Evolutionary conservation across 2,329 filamentous ascomycete genomes (phyloP).

Genomic region (Fusarium sp.): DNA sequence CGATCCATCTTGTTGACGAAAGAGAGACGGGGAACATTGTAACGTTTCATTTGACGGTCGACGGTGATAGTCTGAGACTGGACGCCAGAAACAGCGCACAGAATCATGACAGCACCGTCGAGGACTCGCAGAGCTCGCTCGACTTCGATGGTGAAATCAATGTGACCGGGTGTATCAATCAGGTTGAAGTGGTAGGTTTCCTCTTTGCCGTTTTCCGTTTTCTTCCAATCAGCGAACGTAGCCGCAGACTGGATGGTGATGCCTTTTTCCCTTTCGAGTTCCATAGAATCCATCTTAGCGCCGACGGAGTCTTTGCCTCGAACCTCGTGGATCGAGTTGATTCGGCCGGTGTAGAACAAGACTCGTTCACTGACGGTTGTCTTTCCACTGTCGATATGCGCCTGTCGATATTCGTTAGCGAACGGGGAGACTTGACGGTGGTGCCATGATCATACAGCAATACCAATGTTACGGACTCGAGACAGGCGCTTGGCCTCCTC

Average conservation of each 20-base stretch:
- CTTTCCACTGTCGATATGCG: constrained; percentile 98
- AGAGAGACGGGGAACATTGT: constrained; percentile 93
- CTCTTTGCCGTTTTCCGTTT: constrained; percentile 83
- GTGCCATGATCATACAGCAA: constrained; percentile 72
- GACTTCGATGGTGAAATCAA: constrained; percentile 99
- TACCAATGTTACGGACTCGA: constrained; percentile 94
- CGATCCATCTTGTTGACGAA: constrained; percentile 99
- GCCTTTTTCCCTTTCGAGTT: constrained; percentile 96
- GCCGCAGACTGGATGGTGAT: constrained; percentile 99
- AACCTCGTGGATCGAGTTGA: constrained; percentile 97
- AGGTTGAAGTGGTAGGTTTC: constrained; percentile 97
- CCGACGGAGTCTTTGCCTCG: constrained; percentile 93
- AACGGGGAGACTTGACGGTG: background rate
- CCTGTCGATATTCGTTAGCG: constrained; percentile 60
- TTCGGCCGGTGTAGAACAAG: constrained; percentile 96
- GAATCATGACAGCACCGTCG: constrained; percentile 97
- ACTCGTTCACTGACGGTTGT: constrained; percentile 97
- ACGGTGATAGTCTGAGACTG: constrained; percentile 99
- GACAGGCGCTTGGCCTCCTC: constrained; percentile 82
- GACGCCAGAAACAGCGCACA: constrained; percentile 96
- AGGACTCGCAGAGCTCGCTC: constrained; percentile 94
- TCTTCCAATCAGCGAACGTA: constrained; percentile 97
- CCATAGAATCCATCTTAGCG: constrained; percentile 99
- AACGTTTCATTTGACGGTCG: constrained; percentile 97
- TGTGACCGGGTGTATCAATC: constrained; percentile 98